A percentile compares a stretch with the other conserved stretches of the same genome.
phyloP scores from a whole-genome alignment of 1,284 basidiomycete species.

The Cutaneotrichosporon spelunceum region DNA sequence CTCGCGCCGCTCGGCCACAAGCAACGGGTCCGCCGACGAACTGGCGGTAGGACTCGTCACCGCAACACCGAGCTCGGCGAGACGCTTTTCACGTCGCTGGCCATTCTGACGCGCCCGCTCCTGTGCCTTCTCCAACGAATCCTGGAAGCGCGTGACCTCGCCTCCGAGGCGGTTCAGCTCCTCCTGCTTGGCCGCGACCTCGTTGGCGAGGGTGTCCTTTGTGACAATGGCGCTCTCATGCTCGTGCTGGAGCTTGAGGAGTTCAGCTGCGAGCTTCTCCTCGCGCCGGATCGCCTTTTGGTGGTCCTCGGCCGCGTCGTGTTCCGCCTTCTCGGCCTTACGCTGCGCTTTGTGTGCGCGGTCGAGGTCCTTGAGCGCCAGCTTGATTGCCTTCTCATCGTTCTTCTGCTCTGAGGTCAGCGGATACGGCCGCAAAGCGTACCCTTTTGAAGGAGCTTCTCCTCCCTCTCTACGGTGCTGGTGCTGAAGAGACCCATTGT shows the following conservation, averaged over 20 bases:
- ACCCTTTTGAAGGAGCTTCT: conserved; percentile 44
- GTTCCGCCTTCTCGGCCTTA: conserved; percentile 39
- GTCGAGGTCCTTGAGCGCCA: conserved; percentile 39
- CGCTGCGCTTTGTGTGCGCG: conserved; percentile 40
- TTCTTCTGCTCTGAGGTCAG: conserved; percentile 22
- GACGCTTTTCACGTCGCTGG: conserved; percentile 14
- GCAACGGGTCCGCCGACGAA: no score
- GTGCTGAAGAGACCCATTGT: conserved; percentile 46
- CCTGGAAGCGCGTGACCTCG: conserved; percentile 34
- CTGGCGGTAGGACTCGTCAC: no score
- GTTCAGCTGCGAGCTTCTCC: conserved; percentile 35
- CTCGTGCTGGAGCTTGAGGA: conserved; percentile 38
- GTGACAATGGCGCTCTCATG: conserved; percentile 33
- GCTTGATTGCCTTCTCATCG: conserved; percentile 33
- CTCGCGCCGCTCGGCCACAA: no score
- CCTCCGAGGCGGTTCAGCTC: conserved; percentile 29
- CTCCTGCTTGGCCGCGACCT: conserved; percentile 25
- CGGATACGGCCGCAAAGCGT: conserved; percentile 14
- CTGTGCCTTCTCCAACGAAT: conserved; percentile 28
- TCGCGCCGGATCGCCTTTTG: conserved; percentile 40
- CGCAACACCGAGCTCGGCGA: conserved; percentile 17
- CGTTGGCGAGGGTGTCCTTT: conserved; percentile 28
- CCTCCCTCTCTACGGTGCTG: conserved; percentile 42
- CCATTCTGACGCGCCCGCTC: conserved; percentile 18
- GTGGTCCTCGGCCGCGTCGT: conserved; percentile 33